These are phyloP conservation scores for Coleophoma crateriformis DNA, from an alignment of 2,329 filamentous ascomycete genomes.

Conservation along the genomic window DNA sequence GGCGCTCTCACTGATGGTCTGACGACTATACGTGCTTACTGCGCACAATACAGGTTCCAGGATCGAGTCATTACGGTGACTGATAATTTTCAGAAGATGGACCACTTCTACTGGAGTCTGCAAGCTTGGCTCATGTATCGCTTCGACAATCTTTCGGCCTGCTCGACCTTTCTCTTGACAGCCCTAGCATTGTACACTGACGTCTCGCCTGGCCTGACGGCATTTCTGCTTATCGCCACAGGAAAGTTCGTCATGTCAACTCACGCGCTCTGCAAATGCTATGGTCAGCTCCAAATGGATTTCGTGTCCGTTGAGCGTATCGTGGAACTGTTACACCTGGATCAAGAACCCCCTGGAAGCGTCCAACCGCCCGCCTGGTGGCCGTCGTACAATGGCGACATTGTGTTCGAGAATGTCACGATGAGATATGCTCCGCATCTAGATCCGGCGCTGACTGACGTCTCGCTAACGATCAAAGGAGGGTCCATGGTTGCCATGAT, in stretches of 20 bases:
- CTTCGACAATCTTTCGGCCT: slow-evolving; percentile 66
- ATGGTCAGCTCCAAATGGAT: slow-evolving; percentile 84
- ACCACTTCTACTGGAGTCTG: slow-evolving; percentile 91
- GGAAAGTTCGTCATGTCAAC: slow-evolving; percentile 64
- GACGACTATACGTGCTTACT: slow-evolving; percentile 80
- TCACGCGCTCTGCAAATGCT: slow-evolving; percentile 69
- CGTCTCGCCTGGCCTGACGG: slow-evolving; percentile 73
- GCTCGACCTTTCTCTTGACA: slow-evolving; percentile 69
- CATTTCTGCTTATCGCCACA: slow-evolving; percentile 75
- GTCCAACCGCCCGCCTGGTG: slow-evolving; percentile 68
- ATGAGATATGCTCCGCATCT: slow-evolving; percentile 75
- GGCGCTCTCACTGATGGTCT: slow-evolving; percentile 81
- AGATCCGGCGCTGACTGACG: slow-evolving; percentile 62
- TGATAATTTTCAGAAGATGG: slow-evolving; percentile 88
- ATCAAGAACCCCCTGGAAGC: slow-evolving; percentile 65
- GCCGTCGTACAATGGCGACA: slow-evolving; percentile 67
- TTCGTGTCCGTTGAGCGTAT: slow-evolving; percentile 88
- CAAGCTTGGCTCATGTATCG: slow-evolving; percentile 81
- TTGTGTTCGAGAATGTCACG: slow-evolving; percentile 71
- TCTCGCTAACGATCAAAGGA: slow-evolving; percentile 70
- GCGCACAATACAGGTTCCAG: slow-evolving; percentile 74
- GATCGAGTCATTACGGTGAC: slow-evolving; percentile 73
- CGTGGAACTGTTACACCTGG: slow-evolving; percentile 72
- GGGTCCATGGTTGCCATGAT: slow-evolving; percentile 76
- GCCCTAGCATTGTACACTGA: slow-evolving; percentile 67